Conservation (phyloP, 2,329 filamentous ascomycete genomes). For the Xylariaceae sp. region DNA sequence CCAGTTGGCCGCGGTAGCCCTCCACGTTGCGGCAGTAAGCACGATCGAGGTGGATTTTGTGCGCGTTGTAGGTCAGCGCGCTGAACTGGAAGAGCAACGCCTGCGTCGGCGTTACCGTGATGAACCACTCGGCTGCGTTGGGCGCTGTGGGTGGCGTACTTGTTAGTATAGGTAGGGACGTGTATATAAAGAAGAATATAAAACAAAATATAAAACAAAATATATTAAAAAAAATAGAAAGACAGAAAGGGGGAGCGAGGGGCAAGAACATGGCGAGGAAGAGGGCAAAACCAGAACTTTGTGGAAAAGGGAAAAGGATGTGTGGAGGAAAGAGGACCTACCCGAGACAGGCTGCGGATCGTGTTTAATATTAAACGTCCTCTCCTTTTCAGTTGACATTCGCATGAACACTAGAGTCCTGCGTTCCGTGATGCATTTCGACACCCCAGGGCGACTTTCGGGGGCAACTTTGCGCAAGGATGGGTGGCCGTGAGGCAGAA, state of each 20-base stretch:
- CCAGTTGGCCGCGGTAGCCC: slow-evolving; percentile 67
- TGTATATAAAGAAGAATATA: neutral
- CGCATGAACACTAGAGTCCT: slow-evolving; percentile 50
- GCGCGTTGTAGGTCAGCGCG: slow-evolving; percentile 86
- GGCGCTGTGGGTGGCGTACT: neutral
- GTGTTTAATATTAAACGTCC: slow-evolving; percentile 7
- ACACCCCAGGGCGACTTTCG: neutral
- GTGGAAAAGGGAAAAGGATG: neutral
- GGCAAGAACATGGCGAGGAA: neutral
- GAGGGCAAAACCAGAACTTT: too few species aligned
- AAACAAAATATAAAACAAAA: neutral
- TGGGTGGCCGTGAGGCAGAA: neutral
- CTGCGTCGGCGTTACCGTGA: slow-evolving; percentile 59
- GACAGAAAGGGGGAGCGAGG: neutral
- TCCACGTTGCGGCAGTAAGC: slow-evolving; percentile 65
- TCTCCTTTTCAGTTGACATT: slow-evolving; percentile 20
- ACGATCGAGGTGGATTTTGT: slow-evolving; percentile 80
- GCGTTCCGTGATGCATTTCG: slow-evolving; percentile 38
- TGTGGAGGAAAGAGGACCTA: slow-evolving; percentile 17
- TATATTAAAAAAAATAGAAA: slow-evolving; percentile 16
- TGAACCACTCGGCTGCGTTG: slow-evolving; percentile 32
- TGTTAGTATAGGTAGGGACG: neutral
- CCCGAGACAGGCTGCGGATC: slow-evolving; percentile 22
- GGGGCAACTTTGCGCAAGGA: too few species aligned
- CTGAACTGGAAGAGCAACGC: slow-evolving; percentile 83